Conservation (phyloP, 2,329 filamentous ascomycete genomes). For the Sporothrix sp. region DNA sequence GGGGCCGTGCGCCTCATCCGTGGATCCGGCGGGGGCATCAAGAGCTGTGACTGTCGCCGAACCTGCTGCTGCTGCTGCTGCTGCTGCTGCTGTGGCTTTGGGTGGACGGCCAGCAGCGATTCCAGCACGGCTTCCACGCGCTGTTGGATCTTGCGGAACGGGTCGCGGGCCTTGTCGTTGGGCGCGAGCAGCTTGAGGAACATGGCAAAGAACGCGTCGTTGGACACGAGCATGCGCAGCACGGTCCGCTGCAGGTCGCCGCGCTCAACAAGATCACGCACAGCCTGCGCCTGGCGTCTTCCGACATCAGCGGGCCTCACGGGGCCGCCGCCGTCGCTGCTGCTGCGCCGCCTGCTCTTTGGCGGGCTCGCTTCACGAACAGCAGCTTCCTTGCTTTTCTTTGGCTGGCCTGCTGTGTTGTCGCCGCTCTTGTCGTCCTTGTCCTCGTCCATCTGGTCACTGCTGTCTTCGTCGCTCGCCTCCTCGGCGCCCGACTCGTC, state of each 20-base stretch:
- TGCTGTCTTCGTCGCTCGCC: neutral
- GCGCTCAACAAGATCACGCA: slow-evolving; percentile 28
- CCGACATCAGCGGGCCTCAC: no score
- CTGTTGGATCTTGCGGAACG: slow-evolving; percentile 39
- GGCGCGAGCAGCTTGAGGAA: slow-evolving; percentile 38
- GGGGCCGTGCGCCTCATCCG: neutral
- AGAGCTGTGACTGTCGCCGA: neutral
- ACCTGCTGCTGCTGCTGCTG: slow-evolving; percentile 19
- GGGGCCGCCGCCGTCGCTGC: neutral
- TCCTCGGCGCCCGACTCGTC: neutral
- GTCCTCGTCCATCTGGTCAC: neutral
- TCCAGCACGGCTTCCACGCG: slow-evolving; percentile 38
- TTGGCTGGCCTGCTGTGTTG: neutral
- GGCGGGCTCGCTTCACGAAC: neutral
- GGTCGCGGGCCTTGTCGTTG: slow-evolving; percentile 35
- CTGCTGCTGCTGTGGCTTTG: slow-evolving; percentile 35
- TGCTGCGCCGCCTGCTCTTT: neutral
- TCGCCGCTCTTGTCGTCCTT: neutral
- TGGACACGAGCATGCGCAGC: slow-evolving; percentile 43
- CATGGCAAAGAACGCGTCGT: slow-evolving; percentile 45
- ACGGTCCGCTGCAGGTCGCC: slow-evolving; percentile 42
- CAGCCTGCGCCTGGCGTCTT: no score
- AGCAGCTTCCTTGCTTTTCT: neutral
- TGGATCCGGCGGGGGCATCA: neutral
- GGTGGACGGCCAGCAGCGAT: slow-evolving; percentile 28